phyloP scores from a whole-genome alignment of 2,329 filamentous ascomycete genomes.

The Talaromyces pinophilus region DNA sequence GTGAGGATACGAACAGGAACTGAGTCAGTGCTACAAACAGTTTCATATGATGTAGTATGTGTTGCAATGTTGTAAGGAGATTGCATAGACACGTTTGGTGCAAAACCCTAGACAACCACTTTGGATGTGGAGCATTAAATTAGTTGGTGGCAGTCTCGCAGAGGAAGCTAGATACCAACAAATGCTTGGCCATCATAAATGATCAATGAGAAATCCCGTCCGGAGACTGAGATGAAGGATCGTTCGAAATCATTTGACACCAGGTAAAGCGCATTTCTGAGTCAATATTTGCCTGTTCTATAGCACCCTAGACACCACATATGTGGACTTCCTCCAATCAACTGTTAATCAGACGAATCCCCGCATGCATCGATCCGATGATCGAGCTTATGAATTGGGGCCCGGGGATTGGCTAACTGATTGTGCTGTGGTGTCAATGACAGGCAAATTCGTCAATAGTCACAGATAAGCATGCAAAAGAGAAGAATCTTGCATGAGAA shows the following conservation, averaged over 20 bases:
- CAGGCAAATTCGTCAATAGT: background rate
- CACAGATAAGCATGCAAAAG: background rate
- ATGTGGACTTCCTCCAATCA: slow-evolving; percentile 3
- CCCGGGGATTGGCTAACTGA: background rate
- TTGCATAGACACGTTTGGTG: background rate
- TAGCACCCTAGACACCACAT: background rate
- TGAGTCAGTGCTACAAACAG: background rate
- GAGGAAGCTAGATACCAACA: background rate
- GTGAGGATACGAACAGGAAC: background rate
- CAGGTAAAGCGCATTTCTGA: background rate
- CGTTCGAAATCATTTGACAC: background rate
- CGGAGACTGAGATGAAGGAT: background rate
- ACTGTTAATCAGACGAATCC: background rate
- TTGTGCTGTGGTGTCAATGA: background rate
- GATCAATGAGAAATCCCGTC: background rate
- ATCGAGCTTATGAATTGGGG: background rate
- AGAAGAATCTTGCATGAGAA: background rate
- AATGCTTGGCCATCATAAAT: background rate
- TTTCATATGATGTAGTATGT: background rate
- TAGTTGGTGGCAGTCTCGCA: background rate
- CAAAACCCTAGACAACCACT: background rate
- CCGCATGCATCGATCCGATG: slow-evolving; percentile 1
- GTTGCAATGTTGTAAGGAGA: background rate
- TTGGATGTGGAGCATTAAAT: background rate
- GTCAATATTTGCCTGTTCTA: background rate